Evolutionary conservation across 768 basidiomycete species (phyloP).

Genomic region (Russula sp.): DNA sequence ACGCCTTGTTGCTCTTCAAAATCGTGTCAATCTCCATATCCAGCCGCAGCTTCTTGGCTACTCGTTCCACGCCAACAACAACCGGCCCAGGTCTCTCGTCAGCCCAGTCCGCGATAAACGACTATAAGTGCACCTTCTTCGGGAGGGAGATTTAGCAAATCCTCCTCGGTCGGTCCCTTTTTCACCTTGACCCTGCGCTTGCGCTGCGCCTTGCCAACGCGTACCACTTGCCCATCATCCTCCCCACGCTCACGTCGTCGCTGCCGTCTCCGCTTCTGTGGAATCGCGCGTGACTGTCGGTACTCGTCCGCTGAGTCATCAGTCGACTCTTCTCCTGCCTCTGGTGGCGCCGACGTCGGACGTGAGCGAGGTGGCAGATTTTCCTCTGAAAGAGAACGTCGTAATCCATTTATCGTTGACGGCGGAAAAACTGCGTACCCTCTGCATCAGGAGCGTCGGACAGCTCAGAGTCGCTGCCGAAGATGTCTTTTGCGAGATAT

Average conservation of each 20-base stretch:
- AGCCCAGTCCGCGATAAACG: not conserved
- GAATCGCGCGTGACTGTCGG: conserved; percentile 31
- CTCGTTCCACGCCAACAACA: conserved; percentile 4
- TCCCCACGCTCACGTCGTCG: conserved; percentile 24
- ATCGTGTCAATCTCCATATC: conserved; percentile 86
- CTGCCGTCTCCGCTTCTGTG: conserved; percentile 28
- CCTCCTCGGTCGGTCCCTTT: conserved; percentile 47
- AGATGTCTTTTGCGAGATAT: conserved; percentile 20
- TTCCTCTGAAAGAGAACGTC: conserved; percentile 27
- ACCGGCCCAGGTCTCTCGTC: not conserved
- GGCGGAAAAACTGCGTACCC: not conserved
- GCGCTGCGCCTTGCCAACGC: conserved; percentile 50
- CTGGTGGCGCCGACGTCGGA: conserved; percentile 28
- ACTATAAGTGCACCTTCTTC: conserved; percentile 56
- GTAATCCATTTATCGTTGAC: not conserved
- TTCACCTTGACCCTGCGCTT: conserved; percentile 31
- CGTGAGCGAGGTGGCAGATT: conserved; percentile 39
- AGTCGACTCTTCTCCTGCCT: conserved; percentile 36
- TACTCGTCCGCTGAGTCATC: conserved; percentile 51
- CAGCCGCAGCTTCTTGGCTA: conserved; percentile 71
- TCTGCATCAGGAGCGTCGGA: conserved; percentile 20
- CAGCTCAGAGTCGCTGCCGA: conserved; percentile 20
- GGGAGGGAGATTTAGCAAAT: conserved; percentile 62
- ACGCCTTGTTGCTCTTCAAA: conserved; percentile 69
- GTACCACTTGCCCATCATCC: conserved; percentile 30